These are phyloP conservation scores for Didymella keratinophila DNA, from an alignment of 2,329 filamentous ascomycete genomes.

Conservation along the genomic window DNA sequence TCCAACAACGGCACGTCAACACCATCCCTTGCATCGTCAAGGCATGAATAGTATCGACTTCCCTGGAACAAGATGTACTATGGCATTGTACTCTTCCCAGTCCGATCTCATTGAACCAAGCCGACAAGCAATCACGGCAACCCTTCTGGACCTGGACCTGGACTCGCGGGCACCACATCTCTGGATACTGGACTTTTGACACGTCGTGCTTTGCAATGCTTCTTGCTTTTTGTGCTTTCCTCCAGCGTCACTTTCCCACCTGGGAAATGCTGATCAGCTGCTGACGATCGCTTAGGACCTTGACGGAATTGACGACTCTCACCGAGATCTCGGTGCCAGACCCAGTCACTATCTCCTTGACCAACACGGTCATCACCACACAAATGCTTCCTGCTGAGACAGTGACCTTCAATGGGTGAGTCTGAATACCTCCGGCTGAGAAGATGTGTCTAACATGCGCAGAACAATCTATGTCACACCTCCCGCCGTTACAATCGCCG, in stretches of 20 bases:
- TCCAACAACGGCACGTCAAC: constrained; percentile 1
- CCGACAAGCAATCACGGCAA: not conserved
- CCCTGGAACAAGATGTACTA: not conserved
- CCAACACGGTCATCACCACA: constrained; percentile 4
- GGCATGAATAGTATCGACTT: not conserved
- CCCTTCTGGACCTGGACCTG: not conserved
- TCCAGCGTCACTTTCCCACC: not conserved
- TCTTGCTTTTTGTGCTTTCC: not conserved
- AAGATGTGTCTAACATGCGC: not conserved
- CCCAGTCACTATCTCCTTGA: constrained; percentile 1
- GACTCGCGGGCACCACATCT: not conserved
- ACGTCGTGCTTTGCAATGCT: constrained; percentile 5
- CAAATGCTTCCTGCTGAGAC: constrained; percentile 2
- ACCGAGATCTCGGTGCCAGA: constrained; percentile 1
- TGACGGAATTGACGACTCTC: constrained; percentile 4
- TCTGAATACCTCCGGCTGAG: not conserved
- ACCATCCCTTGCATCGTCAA: constrained; percentile 2
- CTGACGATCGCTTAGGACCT: constrained; percentile 9
- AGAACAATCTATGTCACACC: constrained; percentile 3
- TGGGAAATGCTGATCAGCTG: not conserved
- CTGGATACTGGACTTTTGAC: not conserved
- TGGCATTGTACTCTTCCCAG: not conserved
- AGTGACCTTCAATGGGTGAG: constrained; percentile 10
- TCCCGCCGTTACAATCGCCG: not conserved
- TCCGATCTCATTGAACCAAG: not conserved